Evolutionary conservation across 331 rosid genomes (phyloP).

Genomic region (Rosa hybrid): DNA sequence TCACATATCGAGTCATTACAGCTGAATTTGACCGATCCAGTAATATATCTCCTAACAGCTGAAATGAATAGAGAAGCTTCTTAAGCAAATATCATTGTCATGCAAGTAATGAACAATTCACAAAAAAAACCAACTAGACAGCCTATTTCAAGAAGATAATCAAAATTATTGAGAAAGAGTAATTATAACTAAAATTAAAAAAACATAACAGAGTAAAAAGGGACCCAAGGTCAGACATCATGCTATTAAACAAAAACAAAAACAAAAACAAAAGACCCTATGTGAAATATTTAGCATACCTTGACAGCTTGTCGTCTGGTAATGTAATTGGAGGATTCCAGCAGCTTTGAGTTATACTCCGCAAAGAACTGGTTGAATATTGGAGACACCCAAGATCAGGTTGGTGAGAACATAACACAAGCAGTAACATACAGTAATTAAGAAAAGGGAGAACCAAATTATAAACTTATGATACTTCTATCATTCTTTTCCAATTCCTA

Average conservation of each 20-base stretch:
- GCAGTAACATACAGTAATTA: background rate
- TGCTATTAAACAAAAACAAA: background rate
- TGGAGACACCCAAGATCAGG: constrained; percentile 14
- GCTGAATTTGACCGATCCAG: constrained; percentile 95
- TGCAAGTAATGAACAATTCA: constrained; percentile 17
- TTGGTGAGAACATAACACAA: constrained; percentile 19
- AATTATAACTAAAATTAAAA: background rate
- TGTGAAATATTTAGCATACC: constrained; percentile 47
- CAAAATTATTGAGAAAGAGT: background rate
- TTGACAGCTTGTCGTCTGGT: constrained; percentile 97
- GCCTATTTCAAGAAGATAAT: constrained; percentile 4
- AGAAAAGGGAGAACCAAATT: background rate
- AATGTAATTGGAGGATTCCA: constrained; percentile 92
- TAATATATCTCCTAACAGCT: constrained; percentile 94
- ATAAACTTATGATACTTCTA: background rate
- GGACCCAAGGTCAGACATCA: background rate
- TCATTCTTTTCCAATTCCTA: background rate
- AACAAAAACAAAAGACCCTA: constrained; percentile 17
- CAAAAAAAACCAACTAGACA: background rate
- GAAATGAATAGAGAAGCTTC: constrained; percentile 36
- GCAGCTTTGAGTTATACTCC: constrained; percentile 86
- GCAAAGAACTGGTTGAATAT: constrained; percentile 68
- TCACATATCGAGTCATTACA: constrained; percentile 92
- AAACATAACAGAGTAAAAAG: background rate
- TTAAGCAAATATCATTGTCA: constrained; percentile 24